Evolutionary conservation across 345 rosid genomes (phyloP), one percentile per base, ranked within the genome.

Genomic region (Euphorbia pulcherrima): DNA sequence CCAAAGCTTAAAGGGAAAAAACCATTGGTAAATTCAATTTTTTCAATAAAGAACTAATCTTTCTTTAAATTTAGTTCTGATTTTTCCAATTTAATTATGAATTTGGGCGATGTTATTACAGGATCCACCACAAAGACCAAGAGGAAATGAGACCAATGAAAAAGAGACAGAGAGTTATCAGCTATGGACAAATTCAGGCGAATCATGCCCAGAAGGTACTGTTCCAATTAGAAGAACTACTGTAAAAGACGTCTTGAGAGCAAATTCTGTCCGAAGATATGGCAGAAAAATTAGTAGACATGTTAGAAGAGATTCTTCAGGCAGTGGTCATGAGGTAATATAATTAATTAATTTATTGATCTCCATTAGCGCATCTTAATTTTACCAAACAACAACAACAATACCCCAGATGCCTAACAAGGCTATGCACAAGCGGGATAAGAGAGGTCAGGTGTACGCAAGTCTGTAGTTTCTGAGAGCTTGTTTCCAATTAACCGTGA

Each of bases 81-180:
- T 16, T 7, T 26, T 54, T 54, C 30, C 20, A 57, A 27, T 57
- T 33, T 33, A 33, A 2, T 33, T 33, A 3, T 33, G 37, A 16
- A 20, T 20, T 61, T 61, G 63, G 28, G 21, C 18, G 28, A 61
- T 26, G 10, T 8, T 40, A 9, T 39, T 52, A 5, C 65, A 76
- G 80, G 76, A 76, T 67, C 76, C 73, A 39, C 80, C 80, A 3
- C 61, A 63, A 52, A 76, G 70, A 55, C 80, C 75, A 37, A 76
- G 50, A 63, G 60, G 63, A 17, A 76, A 68, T 18, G 66, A 51
- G 37, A 76, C 69, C 11, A 27, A 41, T 56, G 73, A 50, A 28
- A 47, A 7, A 12, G 39, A 17, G 21, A 50, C 29, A 28, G 66
- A 76, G 50, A 63, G 61, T 53, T 67, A 46, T 51, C 80, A 76